Evolutionary conservation across 352 stramenopile species (phyloP).

Genomic region (Pythium aphanidermatum): DNA sequence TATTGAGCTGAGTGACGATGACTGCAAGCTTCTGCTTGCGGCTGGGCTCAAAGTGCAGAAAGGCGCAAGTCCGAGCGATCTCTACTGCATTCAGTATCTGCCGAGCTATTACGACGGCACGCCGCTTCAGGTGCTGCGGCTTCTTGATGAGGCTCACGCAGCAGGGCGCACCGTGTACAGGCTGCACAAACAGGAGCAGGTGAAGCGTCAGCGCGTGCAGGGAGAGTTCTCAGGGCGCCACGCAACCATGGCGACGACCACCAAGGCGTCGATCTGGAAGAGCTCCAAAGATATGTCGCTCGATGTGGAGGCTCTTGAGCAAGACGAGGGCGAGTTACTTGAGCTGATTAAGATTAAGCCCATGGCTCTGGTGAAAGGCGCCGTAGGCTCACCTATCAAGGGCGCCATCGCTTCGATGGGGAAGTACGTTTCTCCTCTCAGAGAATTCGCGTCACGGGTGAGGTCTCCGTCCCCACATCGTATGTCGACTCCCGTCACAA

Average conservation of each 20-base stretch:
- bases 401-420: no score
- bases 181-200: not conserved
- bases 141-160: conserved; percentile 14
- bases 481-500: not conserved
- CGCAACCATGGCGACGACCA: no score
- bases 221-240: not conserved
- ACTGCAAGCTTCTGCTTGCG: conserved; percentile 25
- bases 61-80: conserved; percentile 14
- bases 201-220: conserved; percentile 9
- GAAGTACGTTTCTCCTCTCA: no score
- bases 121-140: conserved; percentile 24
- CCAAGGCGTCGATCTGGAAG: not conserved
- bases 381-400: no score
- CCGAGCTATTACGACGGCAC: conserved; percentile 19
- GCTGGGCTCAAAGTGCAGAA: conserved; percentile 23
- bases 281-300: not conserved
- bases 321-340: not conserved
- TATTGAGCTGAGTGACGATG: conserved; percentile 25
- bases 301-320: conserved; percentile 4
- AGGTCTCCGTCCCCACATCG: not conserved
- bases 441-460: no score
- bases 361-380: no score
- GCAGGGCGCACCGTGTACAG: not conserved
- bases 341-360: conserved; percentile 10
- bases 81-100: conserved; percentile 35